Percentiles rank a stretch among this genome's conserved stretches.
Conservation (phyloP, 2,329 filamentous ascomycete species). For the Scedosporium minutisporum region DNA sequence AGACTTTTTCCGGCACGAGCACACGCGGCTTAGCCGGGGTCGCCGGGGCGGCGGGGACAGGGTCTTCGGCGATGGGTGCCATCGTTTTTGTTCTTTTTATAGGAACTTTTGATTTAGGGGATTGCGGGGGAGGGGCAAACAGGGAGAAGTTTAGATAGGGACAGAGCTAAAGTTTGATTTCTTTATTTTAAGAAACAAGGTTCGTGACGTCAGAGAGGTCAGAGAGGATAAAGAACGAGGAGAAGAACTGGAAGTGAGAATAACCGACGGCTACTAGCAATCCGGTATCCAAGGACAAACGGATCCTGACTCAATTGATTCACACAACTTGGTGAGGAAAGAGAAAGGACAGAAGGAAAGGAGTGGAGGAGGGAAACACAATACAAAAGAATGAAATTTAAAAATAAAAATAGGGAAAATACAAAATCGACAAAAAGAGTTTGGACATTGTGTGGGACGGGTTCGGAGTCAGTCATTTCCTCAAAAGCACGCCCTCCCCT, state of each 20-base stretch:
- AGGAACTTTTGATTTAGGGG: too few relatives aligned
- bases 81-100: background rate
- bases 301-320: too few relatives aligned
- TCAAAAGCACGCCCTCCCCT: background rate
- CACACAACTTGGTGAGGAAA: background rate
- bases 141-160: too few relatives aligned
- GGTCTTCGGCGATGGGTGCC: background rate
- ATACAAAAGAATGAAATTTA: background rate
- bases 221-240: too few relatives aligned
- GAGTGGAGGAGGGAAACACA: background rate
- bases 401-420: background rate
- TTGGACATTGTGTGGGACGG: too few relatives aligned
- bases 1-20: slow-evolving; percentile 72
- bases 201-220: too few relatives aligned
- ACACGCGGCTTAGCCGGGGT: slow-evolving; percentile 31
- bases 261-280: too few relatives aligned
- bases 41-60: background rate
- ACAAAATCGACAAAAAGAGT: background rate
- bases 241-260: too few relatives aligned
- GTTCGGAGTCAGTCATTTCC: background rate
- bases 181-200: too few relatives aligned
- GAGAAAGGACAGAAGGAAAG: background rate
- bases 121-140: too few relatives aligned
- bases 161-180: too few relatives aligned
- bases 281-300: too few relatives aligned